Evolutionary conservation across 2,329 filamentous ascomycete genomes (phyloP), one percentile per base, ranked within the genome.

Genomic region (Arachnomyces sp.): DNA sequence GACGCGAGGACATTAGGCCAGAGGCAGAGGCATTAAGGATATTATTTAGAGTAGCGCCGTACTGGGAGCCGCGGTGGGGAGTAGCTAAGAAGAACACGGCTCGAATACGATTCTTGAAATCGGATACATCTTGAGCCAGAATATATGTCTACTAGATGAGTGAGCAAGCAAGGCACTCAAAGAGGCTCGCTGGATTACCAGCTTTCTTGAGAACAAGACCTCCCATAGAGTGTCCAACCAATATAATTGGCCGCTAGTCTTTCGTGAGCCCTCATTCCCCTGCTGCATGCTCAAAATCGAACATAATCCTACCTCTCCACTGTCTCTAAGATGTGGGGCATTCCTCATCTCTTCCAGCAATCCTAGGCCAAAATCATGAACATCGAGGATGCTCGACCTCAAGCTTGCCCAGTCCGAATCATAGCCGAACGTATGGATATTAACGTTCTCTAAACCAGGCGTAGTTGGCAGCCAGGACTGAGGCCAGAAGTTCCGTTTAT

Each of bases 161-260:
- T 5, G 20, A 9, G 20, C 9, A 25, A 25, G 20, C 9, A 25
- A 25, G 20, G 5, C 9, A 9, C 9, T 25, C 20, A 25, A 25
- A 25, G 20, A 25, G 20, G 20, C 5, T 25, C 20, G 20, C 20
- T 9, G 9, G 20, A 25, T 5, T 25, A 25, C 20, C 5, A 25
- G 49, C 51, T 46, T 56, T 48, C 25, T 60, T 61, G 8, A 54
- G 43, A 2, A 61, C 51, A 2, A 60, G 35, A n/a, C 68, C 68
- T 1, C 70, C 68, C 68, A 72, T 70, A 29, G 61, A 66, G 44
- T 73, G 69, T 2, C 53, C 65, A 9, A 72, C 55, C 12, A 71
- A 53, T 3, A 72, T 58, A 13, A 72, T 61, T 2, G 56, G 57
- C 7, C 55, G 34, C 48, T 51, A n/a, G 20, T 25, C 9, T 25